Base-by-base conservation (phyloP, 768 basidiomycete genomes). In the Lentinula edodes region DNA sequence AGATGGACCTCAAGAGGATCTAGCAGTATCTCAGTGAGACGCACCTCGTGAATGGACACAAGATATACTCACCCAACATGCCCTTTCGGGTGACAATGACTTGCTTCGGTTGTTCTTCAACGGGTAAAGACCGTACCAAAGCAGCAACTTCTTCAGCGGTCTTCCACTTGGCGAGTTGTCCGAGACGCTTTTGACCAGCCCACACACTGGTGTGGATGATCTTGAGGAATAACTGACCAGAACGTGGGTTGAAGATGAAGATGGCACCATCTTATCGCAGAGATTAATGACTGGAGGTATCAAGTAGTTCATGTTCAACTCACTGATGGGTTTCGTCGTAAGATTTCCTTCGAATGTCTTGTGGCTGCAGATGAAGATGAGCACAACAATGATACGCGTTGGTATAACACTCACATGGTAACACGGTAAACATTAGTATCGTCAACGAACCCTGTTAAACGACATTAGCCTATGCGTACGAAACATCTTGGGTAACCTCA, bases 381-480 rank as follows among this genome's bases (percentile, higher is more conserved):
- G 65, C 62, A 62, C 54, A 45, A 46, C 16, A 50, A 6, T 54
- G 38, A 32, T 20, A 15, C 28, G 39, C 23, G 12, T 13, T 2
- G 6, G 23, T 32, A 51, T 35, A 50, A 50, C 18, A 71, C 82
- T 62, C 70, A 86, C 84, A 96, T 96, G 15, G 94, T 96, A 56
- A 97, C 94, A 61, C 97, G 95, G 75, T 99, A 99, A n/a, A 99
- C 97, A 68, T 98, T 98, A 45, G 97, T 98, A 72, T 99, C 97
- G 68, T 99, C 97, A 65, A 99, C 95, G 70, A 98, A 98, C 96
- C 93, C 88, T 86, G 65, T 51, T 41, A 61, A 39, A 28, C 12
- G 35, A 12, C 2, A 56, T 42, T 43, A 48, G 45, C 48, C 13
- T 9, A 41, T 12, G 51, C 15, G 15, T 55, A 48, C 9, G 51